phyloP scores from a whole-genome alignment of 1,284 basidiomycete species.

The Ceratorhiza oryzae-sativae region DNA sequence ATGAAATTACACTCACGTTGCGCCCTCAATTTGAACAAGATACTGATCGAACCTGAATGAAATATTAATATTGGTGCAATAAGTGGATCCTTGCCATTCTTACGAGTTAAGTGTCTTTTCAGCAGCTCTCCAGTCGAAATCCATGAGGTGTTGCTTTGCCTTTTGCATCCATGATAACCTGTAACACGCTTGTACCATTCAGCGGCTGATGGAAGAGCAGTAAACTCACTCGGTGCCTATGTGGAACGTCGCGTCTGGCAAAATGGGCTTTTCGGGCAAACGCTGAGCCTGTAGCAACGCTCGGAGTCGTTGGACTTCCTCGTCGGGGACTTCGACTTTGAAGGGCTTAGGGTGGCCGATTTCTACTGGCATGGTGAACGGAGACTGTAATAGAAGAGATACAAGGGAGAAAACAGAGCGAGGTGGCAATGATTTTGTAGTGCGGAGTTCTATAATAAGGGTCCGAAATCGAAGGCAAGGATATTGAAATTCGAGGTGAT shows the following conservation, averaged over 20 bases:
- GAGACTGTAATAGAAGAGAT: neutral
- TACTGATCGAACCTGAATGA: slow-evolving; percentile 27
- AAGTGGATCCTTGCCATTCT: neutral
- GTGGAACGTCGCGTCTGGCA: slow-evolving; percentile 26
- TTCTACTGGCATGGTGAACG: neutral
- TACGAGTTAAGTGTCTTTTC: slow-evolving; percentile 32
- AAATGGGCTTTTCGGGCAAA: slow-evolving; percentile 17
- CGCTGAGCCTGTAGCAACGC: slow-evolving; percentile 12
- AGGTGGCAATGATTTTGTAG: neutral
- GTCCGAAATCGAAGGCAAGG: neutral
- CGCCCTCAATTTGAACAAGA: slow-evolving; percentile 18
- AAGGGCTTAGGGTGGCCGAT: slow-evolving; percentile 30
- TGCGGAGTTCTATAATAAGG: neutral
- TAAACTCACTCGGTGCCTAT: slow-evolving; percentile 25
- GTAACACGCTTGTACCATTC: neutral
- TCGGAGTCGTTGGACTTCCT: slow-evolving; percentile 24
- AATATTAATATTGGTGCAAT: neutral
- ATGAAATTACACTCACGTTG: neutral
- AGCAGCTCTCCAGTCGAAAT: slow-evolving; percentile 34
- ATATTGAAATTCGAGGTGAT: too few relatives aligned
- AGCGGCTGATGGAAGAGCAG: neutral
- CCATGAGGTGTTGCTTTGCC: slow-evolving; percentile 16
- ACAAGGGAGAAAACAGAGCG: neutral
- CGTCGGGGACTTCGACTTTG: slow-evolving; percentile 19
- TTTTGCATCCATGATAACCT: slow-evolving; percentile 30